phyloP scores from a whole-genome alignment of 345 rosid species.

The Heritiera fomes region DNA sequence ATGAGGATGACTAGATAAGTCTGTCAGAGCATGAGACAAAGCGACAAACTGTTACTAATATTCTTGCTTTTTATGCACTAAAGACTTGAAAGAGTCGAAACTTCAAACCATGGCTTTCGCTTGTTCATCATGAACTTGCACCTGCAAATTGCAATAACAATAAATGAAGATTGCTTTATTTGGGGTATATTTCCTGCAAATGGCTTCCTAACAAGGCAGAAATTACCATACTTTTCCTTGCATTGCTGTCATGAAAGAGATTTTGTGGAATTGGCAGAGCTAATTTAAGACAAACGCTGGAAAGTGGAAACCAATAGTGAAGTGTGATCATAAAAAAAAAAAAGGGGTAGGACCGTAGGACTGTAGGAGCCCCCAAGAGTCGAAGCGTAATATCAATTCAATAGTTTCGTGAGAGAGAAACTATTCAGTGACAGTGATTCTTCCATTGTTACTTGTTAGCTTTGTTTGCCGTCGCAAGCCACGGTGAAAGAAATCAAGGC shows the following conservation, averaged over 20 bases:
- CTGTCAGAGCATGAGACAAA: constrained; percentile 25
- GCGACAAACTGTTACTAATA: constrained; percentile 9
- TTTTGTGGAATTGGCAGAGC: constrained; percentile 15
- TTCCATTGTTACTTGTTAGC: not conserved
- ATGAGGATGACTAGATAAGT: not conserved
- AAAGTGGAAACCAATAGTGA: not conserved
- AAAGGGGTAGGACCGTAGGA: too few relatives aligned
- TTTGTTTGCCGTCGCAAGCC: constrained; percentile 10
- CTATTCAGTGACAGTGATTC: not conserved
- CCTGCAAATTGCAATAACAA: not conserved
- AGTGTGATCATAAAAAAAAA: not conserved
- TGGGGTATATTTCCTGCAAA: not conserved
- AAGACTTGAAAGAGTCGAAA: not conserved
- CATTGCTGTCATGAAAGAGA: constrained; percentile 1
- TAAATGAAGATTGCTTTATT: constrained; percentile 1
- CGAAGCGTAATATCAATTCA: not conserved
- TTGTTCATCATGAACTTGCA: not conserved
- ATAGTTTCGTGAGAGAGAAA: not conserved
- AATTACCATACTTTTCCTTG: constrained; percentile 25
- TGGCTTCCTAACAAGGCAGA: constrained; percentile 12
- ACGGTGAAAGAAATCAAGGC: not conserved
- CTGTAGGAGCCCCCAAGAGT: not conserved
- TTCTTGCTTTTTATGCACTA: not conserved
- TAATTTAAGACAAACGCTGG: constrained; percentile 14
- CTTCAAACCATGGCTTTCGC: not conserved